Evolutionary conservation across 495 filamentous ascomycete species (phyloP).

Genomic region (Penicillium macrosclerotiorum): DNA sequence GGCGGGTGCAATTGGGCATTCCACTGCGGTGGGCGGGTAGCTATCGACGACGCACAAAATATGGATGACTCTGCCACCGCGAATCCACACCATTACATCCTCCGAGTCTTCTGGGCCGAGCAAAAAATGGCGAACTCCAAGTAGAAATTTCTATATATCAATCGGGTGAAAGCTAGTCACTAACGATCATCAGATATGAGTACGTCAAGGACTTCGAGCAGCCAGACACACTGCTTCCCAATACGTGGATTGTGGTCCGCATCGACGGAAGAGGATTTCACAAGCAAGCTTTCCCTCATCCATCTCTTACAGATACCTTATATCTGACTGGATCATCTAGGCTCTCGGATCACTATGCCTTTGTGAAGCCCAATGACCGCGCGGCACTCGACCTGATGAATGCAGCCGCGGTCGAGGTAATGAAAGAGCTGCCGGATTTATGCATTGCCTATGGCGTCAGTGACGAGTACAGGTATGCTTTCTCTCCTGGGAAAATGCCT

Average conservation of each 20-base stretch:
- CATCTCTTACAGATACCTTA: no score
- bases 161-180: not conserved
- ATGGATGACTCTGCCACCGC: conserved; percentile 11
- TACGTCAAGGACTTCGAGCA: conserved; percentile 91
- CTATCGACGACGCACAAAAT: conserved; percentile 25
- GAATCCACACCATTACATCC: conserved; percentile 8
- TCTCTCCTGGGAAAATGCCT: not conserved
- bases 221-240: conserved; percentile 72
- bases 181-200: conserved; percentile 64
- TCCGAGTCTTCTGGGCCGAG: conserved; percentile 1
- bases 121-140: conserved; percentile 63
- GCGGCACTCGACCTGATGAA: conserved; percentile 93
- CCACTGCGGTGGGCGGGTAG: conserved; percentile 12
- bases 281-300: conserved; percentile 64
- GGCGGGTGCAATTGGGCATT: conserved; percentile 2
- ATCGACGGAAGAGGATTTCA: conserved; percentile 92
- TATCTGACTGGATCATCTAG: conserved; percentile 38
- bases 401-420: conserved; percentile 74
- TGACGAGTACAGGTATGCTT: conserved; percentile 79
- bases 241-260: conserved; percentile 91
- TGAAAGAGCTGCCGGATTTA: conserved; percentile 83
- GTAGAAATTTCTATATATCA: conserved; percentile 27
- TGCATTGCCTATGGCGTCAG: conserved; percentile 87
- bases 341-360: conserved; percentile 76
- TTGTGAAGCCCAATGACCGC: conserved; percentile 88